Percentiles rank a stretch among this genome's conserved stretches.
phyloP scores from a whole-genome alignment of 768 basidiomycete genomes.

The Kwoniella sp. region DNA sequence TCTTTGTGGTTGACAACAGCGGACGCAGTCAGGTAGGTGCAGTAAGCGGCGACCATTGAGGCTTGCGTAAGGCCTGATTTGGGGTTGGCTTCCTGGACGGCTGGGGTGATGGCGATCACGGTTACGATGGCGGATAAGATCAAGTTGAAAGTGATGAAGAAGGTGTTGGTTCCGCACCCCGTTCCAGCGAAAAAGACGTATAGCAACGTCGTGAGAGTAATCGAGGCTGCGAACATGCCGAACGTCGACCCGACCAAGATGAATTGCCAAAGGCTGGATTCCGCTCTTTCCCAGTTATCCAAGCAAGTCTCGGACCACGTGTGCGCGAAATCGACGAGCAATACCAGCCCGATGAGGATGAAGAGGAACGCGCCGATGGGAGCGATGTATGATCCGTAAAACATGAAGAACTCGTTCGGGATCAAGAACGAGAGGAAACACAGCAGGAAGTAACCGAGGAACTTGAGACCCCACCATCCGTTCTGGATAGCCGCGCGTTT shows the following conservation, averaged over 20 bases:
- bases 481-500: slow-evolving; percentile 96
- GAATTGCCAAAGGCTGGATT: slow-evolving; percentile 93
- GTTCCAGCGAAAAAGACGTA: slow-evolving; percentile 88
- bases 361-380: slow-evolving; percentile 91
- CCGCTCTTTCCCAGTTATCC: slow-evolving; percentile 87
- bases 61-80: slow-evolving; percentile 93
- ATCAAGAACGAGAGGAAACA: slow-evolving; percentile 85
- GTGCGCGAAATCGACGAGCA: slow-evolving; percentile 97
- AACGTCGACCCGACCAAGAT: slow-evolving; percentile 89
- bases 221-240: slow-evolving; percentile 78
- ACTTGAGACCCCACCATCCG: slow-evolving; percentile 99
- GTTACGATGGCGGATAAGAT: slow-evolving; percentile 77
- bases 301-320: slow-evolving; percentile 97
- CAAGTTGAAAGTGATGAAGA: slow-evolving; percentile 95
- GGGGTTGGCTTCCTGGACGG: slow-evolving; percentile 87
- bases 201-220: slow-evolving; percentile 82
- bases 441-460: slow-evolving; percentile 82
- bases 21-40: slow-evolving; percentile 90
- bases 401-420: slow-evolving; percentile 96
- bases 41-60: slow-evolving; percentile 96
- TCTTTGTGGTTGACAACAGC: slow-evolving; percentile 92
- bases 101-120: slow-evolving; percentile 76
- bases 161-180: slow-evolving; percentile 88
- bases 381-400: slow-evolving; percentile 89
- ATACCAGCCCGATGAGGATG: slow-evolving; percentile 93